Evolutionary conservation across 2,329 filamentous ascomycete species (phyloP), one percentile per base, ranked within the genome.

Genomic region (Trichoderma atrobrunneum): DNA sequence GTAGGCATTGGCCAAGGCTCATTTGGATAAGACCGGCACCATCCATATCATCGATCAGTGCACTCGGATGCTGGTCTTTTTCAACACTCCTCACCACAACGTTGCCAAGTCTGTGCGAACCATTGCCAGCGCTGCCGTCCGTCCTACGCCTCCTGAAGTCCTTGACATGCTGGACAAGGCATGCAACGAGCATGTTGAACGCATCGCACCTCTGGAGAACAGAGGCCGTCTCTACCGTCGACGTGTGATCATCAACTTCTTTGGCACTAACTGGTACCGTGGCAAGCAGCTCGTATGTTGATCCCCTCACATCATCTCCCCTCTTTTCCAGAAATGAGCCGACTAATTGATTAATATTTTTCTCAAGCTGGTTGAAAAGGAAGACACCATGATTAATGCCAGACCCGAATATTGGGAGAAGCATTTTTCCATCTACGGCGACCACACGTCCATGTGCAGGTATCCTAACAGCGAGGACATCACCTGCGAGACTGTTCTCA

Each of bases 41-140:
- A 71, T 51, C n/a, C 51, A n/a, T 39, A 11, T 39, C 18, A 62
- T 71, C 10, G 34, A 59, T 16, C 36, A 67, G 7, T 59, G 28
- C 5, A 71, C 72, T 30, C 30, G 63, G 3, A 62, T 73, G 30
- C 34, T 73, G 5, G 61, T 71, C 2, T 73, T 73, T 32, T 73
- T 73, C 54, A 67, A 66, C 39, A 73, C 72, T 4, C 72, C 72
- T n/a, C 72, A 73, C 43, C 61, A 43, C 32, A 66, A 71, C 18
- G 61, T 67, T 11, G 61, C 54, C 54, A 62, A 39, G 11, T 63
- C 48, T n/a, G 72, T 57, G 32, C 61, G 54, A 24, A 73, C 2
- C n/a, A 71, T 73, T 10, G 72, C 68, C 28, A 51, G 21, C 18
- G 48, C 54, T 34, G 60, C 67, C 26, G 32, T 71, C 16, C 51